These are phyloP conservation scores for Syzygium jambos DNA, from an alignment of 345 rosid genomes.

Conservation along the genomic window DNA sequence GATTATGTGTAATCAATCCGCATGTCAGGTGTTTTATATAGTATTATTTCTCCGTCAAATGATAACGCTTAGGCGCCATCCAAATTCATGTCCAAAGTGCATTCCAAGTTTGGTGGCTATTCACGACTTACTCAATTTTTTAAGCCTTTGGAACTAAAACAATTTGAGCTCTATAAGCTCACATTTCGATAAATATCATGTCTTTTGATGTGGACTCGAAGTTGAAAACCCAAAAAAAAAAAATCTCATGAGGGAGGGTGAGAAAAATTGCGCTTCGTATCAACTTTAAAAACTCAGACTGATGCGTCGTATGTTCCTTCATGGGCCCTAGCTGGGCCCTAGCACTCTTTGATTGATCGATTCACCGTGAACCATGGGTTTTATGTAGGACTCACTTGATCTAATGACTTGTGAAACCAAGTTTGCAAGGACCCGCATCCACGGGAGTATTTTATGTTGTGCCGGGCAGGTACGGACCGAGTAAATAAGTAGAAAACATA, in stretches of 20 bases:
- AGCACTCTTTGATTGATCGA: rapidly evolving
- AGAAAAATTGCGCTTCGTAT: rapidly evolving
- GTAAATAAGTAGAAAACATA: neutral
- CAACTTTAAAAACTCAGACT: neutral
- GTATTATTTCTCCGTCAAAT: neutral
- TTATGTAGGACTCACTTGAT: neutral
- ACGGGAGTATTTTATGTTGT: neutral
- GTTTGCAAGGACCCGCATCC: neutral
- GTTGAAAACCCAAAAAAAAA: rapidly evolving
- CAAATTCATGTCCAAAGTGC: neutral
- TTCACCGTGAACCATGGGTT: neutral
- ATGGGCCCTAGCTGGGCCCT: rapidly evolving
- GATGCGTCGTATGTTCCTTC: neutral
- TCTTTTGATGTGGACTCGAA: rapidly evolving
- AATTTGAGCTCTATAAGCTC: neutral
- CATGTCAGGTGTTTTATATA: neutral
- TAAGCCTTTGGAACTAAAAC: neutral
- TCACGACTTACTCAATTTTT: neutral
- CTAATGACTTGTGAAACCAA: neutral
- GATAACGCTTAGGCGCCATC: neutral
- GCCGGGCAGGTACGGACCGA: rapidly evolving
- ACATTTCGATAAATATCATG: neutral
- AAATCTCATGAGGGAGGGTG: rapidly evolving
- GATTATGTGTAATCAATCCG: neutral
- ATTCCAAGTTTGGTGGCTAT: neutral